Conservation (phyloP, 192 early-diverging fungal genomes). For the Mortierella antarctica region DNA sequence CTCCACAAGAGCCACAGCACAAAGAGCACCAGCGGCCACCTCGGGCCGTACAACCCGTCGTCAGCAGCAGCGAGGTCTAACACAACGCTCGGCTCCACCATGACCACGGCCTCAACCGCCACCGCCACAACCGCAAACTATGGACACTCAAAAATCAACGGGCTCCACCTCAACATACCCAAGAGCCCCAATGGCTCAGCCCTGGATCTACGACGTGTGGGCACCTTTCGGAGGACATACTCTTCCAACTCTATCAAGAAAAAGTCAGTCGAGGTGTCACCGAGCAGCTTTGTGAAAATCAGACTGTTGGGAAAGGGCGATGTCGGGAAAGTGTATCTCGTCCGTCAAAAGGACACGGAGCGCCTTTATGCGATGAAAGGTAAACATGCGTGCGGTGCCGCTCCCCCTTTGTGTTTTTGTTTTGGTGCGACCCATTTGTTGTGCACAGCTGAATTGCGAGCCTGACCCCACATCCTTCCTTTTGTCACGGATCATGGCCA, state of each 20-base stretch:
- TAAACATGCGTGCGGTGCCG: slow-evolving; percentile 14
- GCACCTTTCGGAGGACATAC: slow-evolving; percentile 79
- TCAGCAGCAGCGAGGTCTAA: slow-evolving; percentile 36
- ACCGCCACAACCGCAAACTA: slow-evolving; percentile 9
- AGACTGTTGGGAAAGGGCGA: slow-evolving; percentile 96
- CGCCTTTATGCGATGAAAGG: slow-evolving; percentile 98
- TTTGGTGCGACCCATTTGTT: neutral
- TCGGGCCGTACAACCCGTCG: slow-evolving; percentile 28
- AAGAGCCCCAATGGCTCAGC: slow-evolving; percentile 33
- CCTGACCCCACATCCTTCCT: too few relatives aligned
- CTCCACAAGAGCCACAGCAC: slow-evolving; percentile 4
- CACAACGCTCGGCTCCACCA: slow-evolving; percentile 42
- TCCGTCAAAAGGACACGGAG: slow-evolving; percentile 82
- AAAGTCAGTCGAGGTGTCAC: slow-evolving; percentile 84
- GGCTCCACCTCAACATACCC: slow-evolving; percentile 25
- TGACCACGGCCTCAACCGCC: slow-evolving; percentile 16
- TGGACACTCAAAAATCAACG: neutral
- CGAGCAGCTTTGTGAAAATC: slow-evolving; percentile 89
- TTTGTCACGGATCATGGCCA: too few relatives aligned
- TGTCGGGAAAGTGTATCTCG: slow-evolving; percentile 97
- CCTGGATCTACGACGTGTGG: slow-evolving; percentile 40
- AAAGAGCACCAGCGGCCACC: slow-evolving; percentile 15
- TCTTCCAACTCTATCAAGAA: slow-evolving; percentile 87
- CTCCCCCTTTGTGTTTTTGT: neutral
- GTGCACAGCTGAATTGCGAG: neutral